These are phyloP conservation scores for Podaxis carcinomalis DNA, from an alignment of 768 basidiomycete genomes.

Conservation along the genomic window DNA sequence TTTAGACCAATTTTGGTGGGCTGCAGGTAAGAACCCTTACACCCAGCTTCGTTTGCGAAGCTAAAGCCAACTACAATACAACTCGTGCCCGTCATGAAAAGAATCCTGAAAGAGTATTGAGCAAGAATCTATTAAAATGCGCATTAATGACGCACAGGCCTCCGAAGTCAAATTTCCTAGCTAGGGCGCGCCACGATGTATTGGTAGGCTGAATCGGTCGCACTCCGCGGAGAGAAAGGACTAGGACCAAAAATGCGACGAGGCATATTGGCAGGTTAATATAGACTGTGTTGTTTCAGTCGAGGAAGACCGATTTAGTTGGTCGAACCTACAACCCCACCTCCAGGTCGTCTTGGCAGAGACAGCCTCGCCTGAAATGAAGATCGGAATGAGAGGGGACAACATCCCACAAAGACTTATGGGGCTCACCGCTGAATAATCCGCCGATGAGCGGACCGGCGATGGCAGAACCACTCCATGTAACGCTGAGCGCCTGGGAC, in stretches of 20 bases:
- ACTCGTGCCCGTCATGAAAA: constrained; percentile 75
- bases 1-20: constrained; percentile 13
- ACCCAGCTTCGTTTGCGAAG: constrained; percentile 63
- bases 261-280: constrained; percentile 77
- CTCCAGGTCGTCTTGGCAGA: constrained; percentile 54
- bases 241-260: constrained; percentile 52
- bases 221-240: constrained; percentile 56
- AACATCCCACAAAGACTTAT: not conserved
- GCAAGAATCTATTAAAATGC: not conserved
- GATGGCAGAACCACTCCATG: constrained; percentile 83
- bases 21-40: constrained; percentile 40
- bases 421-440: constrained; percentile 64
- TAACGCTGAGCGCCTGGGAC: constrained; percentile 81
- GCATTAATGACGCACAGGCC: constrained; percentile 57
- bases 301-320: constrained; percentile 10
- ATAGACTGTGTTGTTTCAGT: constrained; percentile 49
- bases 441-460: constrained; percentile 84
- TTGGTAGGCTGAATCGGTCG: constrained; percentile 38
- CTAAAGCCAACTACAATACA: constrained; percentile 78
- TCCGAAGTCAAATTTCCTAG: constrained; percentile 64
- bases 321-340: constrained; percentile 70
- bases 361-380: constrained; percentile 23
- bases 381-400: not conserved
- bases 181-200: constrained; percentile 54
- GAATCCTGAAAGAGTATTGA: constrained; percentile 37